phyloP scores from a whole-genome alignment of 805 yeast genomes.

The Candida boleticola region DNA sequence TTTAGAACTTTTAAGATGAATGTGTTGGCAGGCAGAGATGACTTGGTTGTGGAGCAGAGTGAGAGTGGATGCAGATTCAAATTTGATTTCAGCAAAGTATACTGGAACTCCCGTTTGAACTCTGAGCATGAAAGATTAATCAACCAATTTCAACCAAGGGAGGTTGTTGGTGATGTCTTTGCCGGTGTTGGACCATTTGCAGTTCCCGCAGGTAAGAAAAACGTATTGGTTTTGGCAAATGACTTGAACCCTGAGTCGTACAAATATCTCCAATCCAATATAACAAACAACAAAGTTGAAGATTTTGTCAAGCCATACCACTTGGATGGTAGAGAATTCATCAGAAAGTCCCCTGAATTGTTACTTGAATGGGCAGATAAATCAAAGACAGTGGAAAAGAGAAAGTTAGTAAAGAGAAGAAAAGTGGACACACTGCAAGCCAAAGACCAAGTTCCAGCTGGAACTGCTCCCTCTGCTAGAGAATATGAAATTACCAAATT shows the following conservation, averaged over 20 bases:
- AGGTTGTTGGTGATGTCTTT: slow-evolving; percentile 89
- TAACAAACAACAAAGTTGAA: slow-evolving; percentile 58
- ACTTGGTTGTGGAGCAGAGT: slow-evolving; percentile 76
- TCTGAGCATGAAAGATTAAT: slow-evolving; percentile 90
- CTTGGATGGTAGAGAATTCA: slow-evolving; percentile 81
- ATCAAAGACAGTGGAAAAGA: slow-evolving; percentile 34
- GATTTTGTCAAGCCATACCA: slow-evolving; percentile 62
- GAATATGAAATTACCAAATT: slow-evolving; percentile 15
- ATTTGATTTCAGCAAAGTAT: slow-evolving; percentile 90
- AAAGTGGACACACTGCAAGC: slow-evolving; percentile 27
- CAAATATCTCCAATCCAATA: slow-evolving; percentile 65
- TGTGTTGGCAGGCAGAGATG: slow-evolving; percentile 80
- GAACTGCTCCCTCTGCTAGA: slow-evolving; percentile 13
- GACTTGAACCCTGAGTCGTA: slow-evolving; percentile 89
- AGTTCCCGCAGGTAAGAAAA: slow-evolving; percentile 88
- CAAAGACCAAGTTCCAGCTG: slow-evolving; percentile 27
- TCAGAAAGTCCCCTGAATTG: slow-evolving; percentile 54
- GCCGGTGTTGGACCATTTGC: slow-evolving; percentile 99
- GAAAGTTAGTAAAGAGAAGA: slow-evolving; percentile 34
- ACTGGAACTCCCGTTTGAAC: slow-evolving; percentile 95
- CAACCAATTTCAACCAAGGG: slow-evolving; percentile 55
- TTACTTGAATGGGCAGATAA: slow-evolving; percentile 45
- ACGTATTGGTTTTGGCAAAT: slow-evolving; percentile 80
- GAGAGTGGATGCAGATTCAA: slow-evolving; percentile 84
- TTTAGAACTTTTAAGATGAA: slow-evolving; percentile 94